Conservation (phyloP, 208 protist genomes). For the Polymyxa betae region DNA sequence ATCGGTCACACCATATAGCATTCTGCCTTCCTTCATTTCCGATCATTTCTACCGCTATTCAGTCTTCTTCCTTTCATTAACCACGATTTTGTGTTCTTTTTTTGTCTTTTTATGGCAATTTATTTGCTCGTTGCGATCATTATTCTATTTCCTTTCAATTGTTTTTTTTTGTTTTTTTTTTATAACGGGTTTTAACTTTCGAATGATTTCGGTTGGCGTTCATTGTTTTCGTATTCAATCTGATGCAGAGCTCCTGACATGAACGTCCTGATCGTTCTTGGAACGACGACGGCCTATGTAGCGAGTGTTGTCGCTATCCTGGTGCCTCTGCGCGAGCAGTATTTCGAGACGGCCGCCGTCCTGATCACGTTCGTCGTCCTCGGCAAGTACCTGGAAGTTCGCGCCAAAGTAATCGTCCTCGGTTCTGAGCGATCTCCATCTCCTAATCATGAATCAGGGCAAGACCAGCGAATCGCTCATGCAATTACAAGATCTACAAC, state of each 20-base stretch:
- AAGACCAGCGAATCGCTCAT: background rate
- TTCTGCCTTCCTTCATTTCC: too few relatives aligned
- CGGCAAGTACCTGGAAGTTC: constrained; percentile 88
- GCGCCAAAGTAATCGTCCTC: constrained; percentile 79
- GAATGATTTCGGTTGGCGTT: too few relatives aligned
- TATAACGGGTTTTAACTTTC: too few relatives aligned
- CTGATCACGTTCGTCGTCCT: constrained; percentile 92
- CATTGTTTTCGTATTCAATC: too few relatives aligned
- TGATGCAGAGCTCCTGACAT: constrained; percentile 76
- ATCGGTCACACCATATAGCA: background rate
- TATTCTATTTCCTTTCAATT: too few relatives aligned
- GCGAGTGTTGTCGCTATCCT: constrained; percentile 69
- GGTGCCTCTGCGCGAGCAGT: background rate
- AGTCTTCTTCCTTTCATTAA: too few relatives aligned
- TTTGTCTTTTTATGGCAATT: too few relatives aligned
- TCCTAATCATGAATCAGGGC: background rate
- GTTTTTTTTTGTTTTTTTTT: too few relatives aligned
- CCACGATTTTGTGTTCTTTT: too few relatives aligned
- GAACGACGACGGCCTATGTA: constrained; percentile 73
- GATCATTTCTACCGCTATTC: too few relatives aligned
- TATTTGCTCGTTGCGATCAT: too few relatives aligned
- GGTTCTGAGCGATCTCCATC: background rate
- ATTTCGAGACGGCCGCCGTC: constrained; percentile 90
- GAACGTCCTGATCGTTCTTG: constrained; percentile 80
- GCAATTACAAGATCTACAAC: background rate